A percentile compares a stretch with the other conserved stretches of the same genome.
phyloP scores from a whole-genome alignment of 176 grass and related monocot genomes.

The Alopecurus myosuroides region DNA sequence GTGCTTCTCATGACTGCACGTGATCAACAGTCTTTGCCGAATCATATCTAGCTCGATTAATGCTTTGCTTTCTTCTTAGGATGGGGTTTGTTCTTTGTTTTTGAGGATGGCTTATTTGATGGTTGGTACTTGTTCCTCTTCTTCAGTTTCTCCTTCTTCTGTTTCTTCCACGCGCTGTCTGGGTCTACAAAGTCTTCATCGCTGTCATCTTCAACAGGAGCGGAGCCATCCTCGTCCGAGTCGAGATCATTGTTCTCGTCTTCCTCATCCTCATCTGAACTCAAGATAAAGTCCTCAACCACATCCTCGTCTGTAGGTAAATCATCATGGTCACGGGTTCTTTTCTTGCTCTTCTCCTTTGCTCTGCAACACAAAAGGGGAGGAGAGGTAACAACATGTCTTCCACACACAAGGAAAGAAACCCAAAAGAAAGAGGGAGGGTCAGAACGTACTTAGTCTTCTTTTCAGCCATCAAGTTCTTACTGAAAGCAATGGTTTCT shows the following conservation, averaged over 20 bases:
- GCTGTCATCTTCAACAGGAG: slow-evolving; percentile 48
- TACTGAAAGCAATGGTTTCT: slow-evolving; percentile 63
- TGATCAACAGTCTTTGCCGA: background rate
- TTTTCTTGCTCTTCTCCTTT: slow-evolving; percentile 70
- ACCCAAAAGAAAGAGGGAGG: background rate
- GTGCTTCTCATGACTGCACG: background rate
- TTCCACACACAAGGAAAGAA: background rate
- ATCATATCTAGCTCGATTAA: slow-evolving; percentile 1
- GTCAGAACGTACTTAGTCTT: slow-evolving; percentile 51
- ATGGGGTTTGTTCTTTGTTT: slow-evolving; percentile 42
- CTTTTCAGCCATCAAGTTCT: slow-evolving; percentile 74
- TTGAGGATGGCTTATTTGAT: slow-evolving; percentile 1
- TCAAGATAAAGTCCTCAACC: slow-evolving; percentile 81
- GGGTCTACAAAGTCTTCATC: slow-evolving; percentile 35
- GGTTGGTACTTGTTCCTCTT: slow-evolving; percentile 29
- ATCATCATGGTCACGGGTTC: slow-evolving; percentile 32
- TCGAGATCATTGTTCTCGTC: background rate
- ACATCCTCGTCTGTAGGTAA: slow-evolving; percentile 55
- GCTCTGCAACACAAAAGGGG: slow-evolving; percentile 21
- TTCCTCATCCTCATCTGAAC: slow-evolving; percentile 72
- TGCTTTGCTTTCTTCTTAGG: slow-evolving; percentile 50
- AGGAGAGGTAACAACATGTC: slow-evolving; percentile 6
- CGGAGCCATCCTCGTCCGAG: slow-evolving; percentile 19
- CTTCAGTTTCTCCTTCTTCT: slow-evolving; percentile 38
- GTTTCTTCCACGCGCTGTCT: slow-evolving; percentile 44